Percentiles rank a stretch among this genome's conserved stretches.
These are phyloP conservation scores for Sphagnum contortum DNA, from an alignment of 225 moss, liverwort and hornwort species.

Conservation along the genomic window DNA sequence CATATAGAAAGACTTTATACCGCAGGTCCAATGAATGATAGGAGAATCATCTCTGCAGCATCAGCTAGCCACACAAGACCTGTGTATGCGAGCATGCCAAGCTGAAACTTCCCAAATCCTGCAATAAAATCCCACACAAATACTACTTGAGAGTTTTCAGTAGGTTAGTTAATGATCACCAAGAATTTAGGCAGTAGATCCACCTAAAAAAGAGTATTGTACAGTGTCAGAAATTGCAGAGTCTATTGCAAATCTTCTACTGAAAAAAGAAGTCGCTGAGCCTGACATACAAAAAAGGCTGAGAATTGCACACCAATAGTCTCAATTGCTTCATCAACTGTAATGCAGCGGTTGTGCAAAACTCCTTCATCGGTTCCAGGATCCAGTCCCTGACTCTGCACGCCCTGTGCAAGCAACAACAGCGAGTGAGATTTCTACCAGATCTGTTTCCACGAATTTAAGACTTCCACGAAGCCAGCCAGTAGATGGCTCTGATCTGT, in stretches of 20 bases:
- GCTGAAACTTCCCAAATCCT: constrained; percentile 90
- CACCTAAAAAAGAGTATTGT: no score
- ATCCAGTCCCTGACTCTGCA: no score
- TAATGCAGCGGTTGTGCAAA: constrained; percentile 3
- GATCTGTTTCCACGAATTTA: no score
- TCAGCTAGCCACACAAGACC: constrained; percentile 97
- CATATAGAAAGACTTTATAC: constrained; percentile 16
- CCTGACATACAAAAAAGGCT: background rate
- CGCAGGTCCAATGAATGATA: constrained; percentile 89
- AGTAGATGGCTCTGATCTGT: no score
- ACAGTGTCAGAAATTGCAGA: background rate
- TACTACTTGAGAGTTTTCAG: background rate
- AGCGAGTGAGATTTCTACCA: no score
- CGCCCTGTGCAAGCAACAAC: no score
- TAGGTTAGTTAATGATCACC: background rate
- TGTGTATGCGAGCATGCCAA: constrained; percentile 66
- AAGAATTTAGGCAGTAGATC: background rate
- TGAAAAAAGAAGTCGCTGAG: background rate
- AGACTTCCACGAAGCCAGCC: no score
- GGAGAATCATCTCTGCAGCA: constrained; percentile 98
- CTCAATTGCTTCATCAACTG: constrained; percentile 59
- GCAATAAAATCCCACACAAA: constrained; percentile 8
- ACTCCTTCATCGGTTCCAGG: no score
- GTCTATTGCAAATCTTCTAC: background rate
- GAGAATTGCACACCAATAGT: constrained; percentile 27